phyloP scores from a whole-genome alignment of 1,284 basidiomycete species.

The Cutaneotrichosporon mucoides region DNA sequence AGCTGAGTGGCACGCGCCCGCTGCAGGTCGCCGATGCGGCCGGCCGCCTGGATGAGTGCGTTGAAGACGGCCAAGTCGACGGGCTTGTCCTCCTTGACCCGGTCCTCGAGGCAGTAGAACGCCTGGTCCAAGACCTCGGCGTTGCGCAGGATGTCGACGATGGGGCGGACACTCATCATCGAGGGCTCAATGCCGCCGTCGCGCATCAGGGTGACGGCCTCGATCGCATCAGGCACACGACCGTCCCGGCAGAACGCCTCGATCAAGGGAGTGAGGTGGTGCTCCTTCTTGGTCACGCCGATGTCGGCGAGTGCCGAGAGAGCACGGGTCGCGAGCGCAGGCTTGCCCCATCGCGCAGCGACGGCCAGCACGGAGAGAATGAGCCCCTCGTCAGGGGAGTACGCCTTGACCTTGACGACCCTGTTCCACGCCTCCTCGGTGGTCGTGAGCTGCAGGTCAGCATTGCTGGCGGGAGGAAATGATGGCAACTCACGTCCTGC shows the following conservation, averaged over 20 bases:
- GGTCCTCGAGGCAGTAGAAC: slow-evolving; percentile 62
- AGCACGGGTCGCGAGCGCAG: slow-evolving; percentile 64
- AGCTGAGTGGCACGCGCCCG: slow-evolving; percentile 73
- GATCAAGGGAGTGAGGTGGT: slow-evolving; percentile 45
- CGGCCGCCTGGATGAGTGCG: slow-evolving; percentile 61
- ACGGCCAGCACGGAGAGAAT: slow-evolving; percentile 65
- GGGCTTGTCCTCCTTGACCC: slow-evolving; percentile 55
- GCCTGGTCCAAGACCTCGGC: slow-evolving; percentile 61
- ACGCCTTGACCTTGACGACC: slow-evolving; percentile 54
- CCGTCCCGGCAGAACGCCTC: slow-evolving; percentile 44
- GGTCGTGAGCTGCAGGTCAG: slow-evolving; percentile 59
- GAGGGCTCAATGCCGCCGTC: slow-evolving; percentile 30
- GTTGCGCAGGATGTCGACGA: slow-evolving; percentile 55
- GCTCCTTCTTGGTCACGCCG: slow-evolving; percentile 58
- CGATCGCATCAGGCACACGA: slow-evolving; percentile 41
- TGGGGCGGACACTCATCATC: slow-evolving; percentile 38
- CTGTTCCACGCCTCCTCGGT: slow-evolving; percentile 62
- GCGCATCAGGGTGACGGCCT: slow-evolving; percentile 34
- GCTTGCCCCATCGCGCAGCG: slow-evolving; percentile 64
- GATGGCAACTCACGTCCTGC: slow-evolving; percentile 42
- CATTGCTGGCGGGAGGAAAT: no score
- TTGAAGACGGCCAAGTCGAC: slow-evolving; percentile 63
- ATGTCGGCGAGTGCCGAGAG: slow-evolving; percentile 56
- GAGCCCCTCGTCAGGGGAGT: slow-evolving; percentile 68
- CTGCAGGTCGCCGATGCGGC: slow-evolving; percentile 63